Conservation (phyloP, 2,329 filamentous ascomycete species). For the Macrophomina phaseolina region DNA sequence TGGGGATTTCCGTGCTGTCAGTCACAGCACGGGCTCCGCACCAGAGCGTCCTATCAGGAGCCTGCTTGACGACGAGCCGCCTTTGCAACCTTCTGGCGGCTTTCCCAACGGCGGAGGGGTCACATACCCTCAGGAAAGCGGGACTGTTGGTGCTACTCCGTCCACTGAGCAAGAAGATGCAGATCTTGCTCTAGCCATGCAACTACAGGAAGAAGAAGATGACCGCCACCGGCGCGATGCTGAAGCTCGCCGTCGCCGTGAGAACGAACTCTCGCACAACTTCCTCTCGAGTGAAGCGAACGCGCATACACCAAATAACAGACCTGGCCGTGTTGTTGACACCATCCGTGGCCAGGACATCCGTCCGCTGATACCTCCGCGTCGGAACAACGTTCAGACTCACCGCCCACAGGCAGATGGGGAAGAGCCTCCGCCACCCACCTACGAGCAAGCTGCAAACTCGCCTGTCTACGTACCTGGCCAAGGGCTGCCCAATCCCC, state of each 20-base stretch:
- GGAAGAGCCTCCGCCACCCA: conserved; percentile 65
- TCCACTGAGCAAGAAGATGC: conserved; percentile 74
- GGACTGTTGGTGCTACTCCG: conserved; percentile 33
- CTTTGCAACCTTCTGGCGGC: conserved; percentile 18
- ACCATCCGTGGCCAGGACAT: conserved; percentile 38
- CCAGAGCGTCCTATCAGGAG: conserved; percentile 38
- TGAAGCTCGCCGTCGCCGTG: conserved; percentile 66
- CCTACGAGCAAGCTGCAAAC: conserved; percentile 68
- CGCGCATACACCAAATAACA: conserved; percentile 31
- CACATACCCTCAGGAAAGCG: conserved; percentile 29
- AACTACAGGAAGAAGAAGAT: conserved; percentile 94
- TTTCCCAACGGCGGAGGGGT: conserved; percentile 24
- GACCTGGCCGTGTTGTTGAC: conserved; percentile 35
- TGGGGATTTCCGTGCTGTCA: conserved; percentile 87
- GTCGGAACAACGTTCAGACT: conserved; percentile 40
- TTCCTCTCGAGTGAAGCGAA: conserved; percentile 60
- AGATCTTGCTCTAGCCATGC: conserved; percentile 84
- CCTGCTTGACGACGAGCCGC: conserved; percentile 42
- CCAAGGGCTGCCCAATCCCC: conserved; percentile 39
- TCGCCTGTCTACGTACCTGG: conserved; percentile 18
- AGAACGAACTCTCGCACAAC: conserved; percentile 71
- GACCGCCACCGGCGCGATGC: conserved; percentile 68
- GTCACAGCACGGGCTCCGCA: conserved; percentile 53
- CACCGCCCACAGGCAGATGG: conserved; percentile 40
- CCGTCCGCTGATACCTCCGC: conserved; percentile 54